phyloP scores from a whole-genome alignment of 768 basidiomycete genomes.

The Suillus spraguei region DNA sequence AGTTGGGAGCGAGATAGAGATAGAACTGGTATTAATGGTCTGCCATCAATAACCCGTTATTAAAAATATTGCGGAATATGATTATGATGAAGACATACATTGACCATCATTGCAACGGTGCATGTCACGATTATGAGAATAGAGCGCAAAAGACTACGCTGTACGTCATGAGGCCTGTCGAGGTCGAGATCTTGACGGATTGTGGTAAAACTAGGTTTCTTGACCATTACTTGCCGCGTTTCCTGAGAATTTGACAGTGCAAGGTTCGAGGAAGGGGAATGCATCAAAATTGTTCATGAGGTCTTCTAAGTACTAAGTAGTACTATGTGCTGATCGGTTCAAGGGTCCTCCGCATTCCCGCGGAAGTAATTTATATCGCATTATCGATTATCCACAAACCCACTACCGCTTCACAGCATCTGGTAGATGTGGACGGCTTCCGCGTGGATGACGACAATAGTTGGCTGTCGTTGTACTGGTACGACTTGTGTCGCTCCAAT shows the following conservation, averaged over 20 bases:
- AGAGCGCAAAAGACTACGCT: slow-evolving; percentile 29
- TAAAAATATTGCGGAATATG: not conserved
- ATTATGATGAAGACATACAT: slow-evolving; percentile 26
- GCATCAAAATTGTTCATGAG: not conserved
- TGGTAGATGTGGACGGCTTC: too few relatives aligned
- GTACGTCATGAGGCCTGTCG: slow-evolving; percentile 6
- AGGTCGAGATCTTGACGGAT: not conserved
- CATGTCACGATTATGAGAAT: slow-evolving; percentile 38
- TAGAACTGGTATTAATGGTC: slow-evolving; percentile 41
- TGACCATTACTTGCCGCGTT: not conserved
- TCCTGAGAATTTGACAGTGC: not conserved
- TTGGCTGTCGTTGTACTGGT: too few relatives aligned
- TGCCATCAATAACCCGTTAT: slow-evolving; percentile 7
- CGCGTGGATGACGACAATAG: too few relatives aligned
- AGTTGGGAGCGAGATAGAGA: slow-evolving; percentile 53
- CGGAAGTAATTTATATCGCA: too few relatives aligned
- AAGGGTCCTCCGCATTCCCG: too few relatives aligned
- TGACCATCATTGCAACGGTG: slow-evolving; percentile 42
- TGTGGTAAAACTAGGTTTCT: slow-evolving; percentile 13
- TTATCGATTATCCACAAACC: too few relatives aligned
- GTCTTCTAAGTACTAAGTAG: too few relatives aligned
- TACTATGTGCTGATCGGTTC: too few relatives aligned
- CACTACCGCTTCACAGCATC: too few relatives aligned
- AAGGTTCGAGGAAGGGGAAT: not conserved
- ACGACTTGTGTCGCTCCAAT: too few relatives aligned